Evolutionary conservation across 2,329 filamentous ascomycete species (phyloP), one percentile per base, ranked within the genome.

Genomic region (Cadophora sp.): DNA sequence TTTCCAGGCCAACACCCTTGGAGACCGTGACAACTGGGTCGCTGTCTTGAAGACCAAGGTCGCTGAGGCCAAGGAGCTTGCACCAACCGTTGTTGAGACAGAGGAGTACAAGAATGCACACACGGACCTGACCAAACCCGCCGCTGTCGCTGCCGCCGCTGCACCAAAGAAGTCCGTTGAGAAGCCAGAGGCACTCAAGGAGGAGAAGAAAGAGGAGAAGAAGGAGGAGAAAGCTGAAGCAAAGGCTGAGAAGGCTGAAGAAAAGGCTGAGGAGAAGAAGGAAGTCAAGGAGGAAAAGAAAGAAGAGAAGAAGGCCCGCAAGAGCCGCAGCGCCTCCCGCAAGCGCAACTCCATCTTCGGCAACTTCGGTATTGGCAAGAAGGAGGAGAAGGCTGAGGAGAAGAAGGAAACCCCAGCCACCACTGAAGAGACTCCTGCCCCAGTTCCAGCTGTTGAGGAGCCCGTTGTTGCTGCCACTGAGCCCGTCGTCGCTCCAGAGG

Each of bases 21-120:
- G 88, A 68, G 94, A 97, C 83, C 94, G 95, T 79, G 93, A 97
- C 81, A 93, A 92, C 86, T 98, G 96, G 96, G 88, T 97, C 76
- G 83, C 89, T 71, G 91, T 94, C 77, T 81, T 97, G 75, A 94
- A 96, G 87, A 83, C 87, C 77, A 93, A 94, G 85, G 87, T 92
- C 64, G 86, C 89, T 62, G 93, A 97, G 83, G 94, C 93, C 77
- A 97, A 96, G 87, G 91, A 91, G 76, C 84, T 92, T 68, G 91
- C 90, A 77, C 85, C 92, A 73, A 86, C 86, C 66, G 87, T 97
- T 75, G 87, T 88, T 72, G 89, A 90, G 81, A 91, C 89, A 76
- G 94, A 97, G 81, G 87, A 88, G 69, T 99, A 97, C 90, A 97
- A 97, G 89, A 82, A 81, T 78, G 72, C 75, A 74, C 77, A 79